Conservation (phyloP, 257 asterid species). For the Henckelia pumila region DNA sequence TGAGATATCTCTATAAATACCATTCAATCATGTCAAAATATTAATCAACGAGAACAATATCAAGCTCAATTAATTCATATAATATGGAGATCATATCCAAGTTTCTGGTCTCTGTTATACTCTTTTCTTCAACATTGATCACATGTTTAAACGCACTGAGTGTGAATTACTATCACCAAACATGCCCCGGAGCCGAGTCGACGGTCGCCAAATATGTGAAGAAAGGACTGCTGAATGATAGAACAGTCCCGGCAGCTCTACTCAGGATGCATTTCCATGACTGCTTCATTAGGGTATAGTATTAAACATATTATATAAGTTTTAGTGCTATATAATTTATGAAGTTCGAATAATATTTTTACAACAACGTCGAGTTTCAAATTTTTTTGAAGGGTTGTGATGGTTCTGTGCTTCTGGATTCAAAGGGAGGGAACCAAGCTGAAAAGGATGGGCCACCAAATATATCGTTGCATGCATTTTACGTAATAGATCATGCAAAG, state of each 20-base stretch:
- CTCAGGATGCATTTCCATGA: constrained; percentile 91
- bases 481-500: constrained; percentile 68
- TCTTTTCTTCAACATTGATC: constrained; percentile 23
- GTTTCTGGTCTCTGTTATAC: constrained; percentile 19
- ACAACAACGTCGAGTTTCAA: not conserved
- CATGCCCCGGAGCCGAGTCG: constrained; percentile 66
- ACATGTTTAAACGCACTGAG: constrained; percentile 41
- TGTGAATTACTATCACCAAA: constrained; percentile 53
- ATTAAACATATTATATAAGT: not conserved
- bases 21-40: not conserved
- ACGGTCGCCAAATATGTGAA: constrained; percentile 39
- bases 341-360: not conserved
- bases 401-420: constrained; percentile 69
- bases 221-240: constrained; percentile 61
- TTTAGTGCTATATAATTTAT: too few relatives aligned
- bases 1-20: constrained; percentile 28
- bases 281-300: constrained; percentile 70
- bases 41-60: not conserved
- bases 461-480: constrained; percentile 77
- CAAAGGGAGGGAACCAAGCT: constrained; percentile 43
- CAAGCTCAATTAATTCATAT: not conserved
- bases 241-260: constrained; percentile 79
- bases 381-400: constrained; percentile 71
- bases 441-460: constrained; percentile 85
- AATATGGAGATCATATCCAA: constrained; percentile 41